Conservation (phyloP, 2,329 filamentous ascomycete genomes). For the Aspergillus phoenicis region DNA sequence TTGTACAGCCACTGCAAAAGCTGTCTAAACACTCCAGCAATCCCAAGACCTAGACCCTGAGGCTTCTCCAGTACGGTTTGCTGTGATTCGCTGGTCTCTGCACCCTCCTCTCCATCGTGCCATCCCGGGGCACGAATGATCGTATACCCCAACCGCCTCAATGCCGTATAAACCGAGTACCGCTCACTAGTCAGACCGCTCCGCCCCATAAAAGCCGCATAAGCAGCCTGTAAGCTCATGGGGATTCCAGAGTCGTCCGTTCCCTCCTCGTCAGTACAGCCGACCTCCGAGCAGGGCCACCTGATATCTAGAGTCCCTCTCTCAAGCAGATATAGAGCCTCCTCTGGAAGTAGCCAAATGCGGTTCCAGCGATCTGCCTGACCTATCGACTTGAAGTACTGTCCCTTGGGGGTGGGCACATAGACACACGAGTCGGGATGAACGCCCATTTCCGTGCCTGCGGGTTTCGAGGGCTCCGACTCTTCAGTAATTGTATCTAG, state of each 20-base stretch:
- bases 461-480: constrained; percentile 11
- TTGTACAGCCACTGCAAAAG: constrained; percentile 40
- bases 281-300: constrained; percentile 63
- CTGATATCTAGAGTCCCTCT: constrained; percentile 83
- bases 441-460: constrained; percentile 24
- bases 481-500: constrained; percentile 21
- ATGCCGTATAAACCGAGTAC: constrained; percentile 83
- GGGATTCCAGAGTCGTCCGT: constrained; percentile 69
- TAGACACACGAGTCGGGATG: constrained; percentile 55
- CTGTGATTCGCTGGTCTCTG: neutral
- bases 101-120: constrained; percentile 37
- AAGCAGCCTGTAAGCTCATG: constrained; percentile 87
- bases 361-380: constrained; percentile 65
- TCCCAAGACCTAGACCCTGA: constrained; percentile 26
- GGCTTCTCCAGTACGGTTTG: neutral
- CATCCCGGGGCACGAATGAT: constrained; percentile 69
- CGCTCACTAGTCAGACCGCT: constrained; percentile 70
- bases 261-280: constrained; percentile 29
- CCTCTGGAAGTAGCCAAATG: constrained; percentile 86
- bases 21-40: constrained; percentile 32
- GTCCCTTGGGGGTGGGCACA: constrained; percentile 71
- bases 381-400: constrained; percentile 76
- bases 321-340: constrained; percentile 87
- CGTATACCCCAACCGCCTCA: constrained; percentile 81
- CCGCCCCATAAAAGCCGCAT: constrained; percentile 77